Evolutionary conservation across 2,329 filamentous ascomycete genomes (phyloP).

Genomic region (Dactylellina leptospora): DNA sequence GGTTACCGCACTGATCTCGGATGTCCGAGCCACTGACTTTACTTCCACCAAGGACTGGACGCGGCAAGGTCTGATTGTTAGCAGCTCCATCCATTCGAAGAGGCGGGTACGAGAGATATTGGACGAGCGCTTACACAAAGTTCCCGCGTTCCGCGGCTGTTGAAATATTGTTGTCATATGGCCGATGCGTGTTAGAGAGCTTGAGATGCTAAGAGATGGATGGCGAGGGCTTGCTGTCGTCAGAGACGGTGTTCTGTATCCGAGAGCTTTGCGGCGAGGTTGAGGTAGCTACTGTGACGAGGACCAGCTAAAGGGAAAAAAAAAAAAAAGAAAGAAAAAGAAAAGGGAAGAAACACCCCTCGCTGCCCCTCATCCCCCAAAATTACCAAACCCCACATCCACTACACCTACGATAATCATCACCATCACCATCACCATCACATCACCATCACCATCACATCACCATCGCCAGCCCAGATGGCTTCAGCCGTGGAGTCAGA

Average conservation of each 20-base stretch:
- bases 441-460: background rate
- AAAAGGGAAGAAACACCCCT: constrained; percentile 39
- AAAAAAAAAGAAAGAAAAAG: constrained; percentile 24
- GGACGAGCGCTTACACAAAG: constrained; percentile 73
- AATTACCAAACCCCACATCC: too few relatives aligned
- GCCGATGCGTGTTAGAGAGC: background rate
- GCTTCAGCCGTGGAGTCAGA: constrained; percentile 40
- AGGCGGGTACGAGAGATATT: too few relatives aligned
- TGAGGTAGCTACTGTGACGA: background rate
- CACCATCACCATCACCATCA: constrained; percentile 4
- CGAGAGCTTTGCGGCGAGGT: too few relatives aligned
- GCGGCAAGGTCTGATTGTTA: constrained; percentile 8
- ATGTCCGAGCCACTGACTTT: constrained; percentile 98
- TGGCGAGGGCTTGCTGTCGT: background rate
- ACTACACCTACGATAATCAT: too few relatives aligned
- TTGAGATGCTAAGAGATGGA: background rate
- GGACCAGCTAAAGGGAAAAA: constrained; percentile 14
- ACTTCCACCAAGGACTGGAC: constrained; percentile 83
- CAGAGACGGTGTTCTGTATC: background rate
- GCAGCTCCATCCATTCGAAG: too few relatives aligned
- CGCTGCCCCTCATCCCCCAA: constrained; percentile 34
- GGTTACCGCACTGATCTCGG: constrained; percentile 89
- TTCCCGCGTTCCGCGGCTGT: constrained; percentile 88
- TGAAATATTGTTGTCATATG: constrained; percentile 96
- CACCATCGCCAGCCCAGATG: constrained; percentile 2